Percentiles rank a stretch among this genome's conserved stretches.
Conservation (phyloP, 441 rosid species). For the Rhodomyrtus psidioides region DNA sequence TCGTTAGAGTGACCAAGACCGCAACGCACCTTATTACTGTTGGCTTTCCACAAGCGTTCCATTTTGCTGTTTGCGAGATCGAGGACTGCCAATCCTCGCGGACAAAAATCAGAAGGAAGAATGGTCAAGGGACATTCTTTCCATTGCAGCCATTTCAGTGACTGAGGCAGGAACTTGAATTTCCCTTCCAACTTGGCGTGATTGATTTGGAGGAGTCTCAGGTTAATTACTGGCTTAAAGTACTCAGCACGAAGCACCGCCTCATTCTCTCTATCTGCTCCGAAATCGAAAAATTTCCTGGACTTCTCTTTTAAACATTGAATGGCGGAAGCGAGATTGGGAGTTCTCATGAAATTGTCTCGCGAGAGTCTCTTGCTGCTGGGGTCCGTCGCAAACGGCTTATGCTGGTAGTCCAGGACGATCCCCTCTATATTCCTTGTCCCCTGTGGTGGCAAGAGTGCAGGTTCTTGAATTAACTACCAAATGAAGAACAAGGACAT, state of each 20-base stretch:
- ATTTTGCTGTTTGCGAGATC: slow-evolving; percentile 57
- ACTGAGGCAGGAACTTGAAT: slow-evolving; percentile 35
- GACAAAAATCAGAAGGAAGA: slow-evolving; percentile 36
- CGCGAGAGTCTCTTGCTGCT: neutral
- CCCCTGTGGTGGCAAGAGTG: slow-evolving; percentile 21
- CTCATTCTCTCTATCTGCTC: slow-evolving; percentile 7
- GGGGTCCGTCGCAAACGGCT: neutral
- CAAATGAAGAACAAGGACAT: neutral
- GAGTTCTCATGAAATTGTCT: slow-evolving; percentile 2
- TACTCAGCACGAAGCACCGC: slow-evolving; percentile 15
- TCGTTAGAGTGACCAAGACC: neutral
- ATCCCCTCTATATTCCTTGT: slow-evolving; percentile 39
- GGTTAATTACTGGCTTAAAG: slow-evolving; percentile 32
- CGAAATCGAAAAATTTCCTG: neutral
- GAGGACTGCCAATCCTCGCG: slow-evolving; percentile 39
- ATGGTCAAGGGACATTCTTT: slow-evolving; percentile 39
- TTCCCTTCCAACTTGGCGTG: slow-evolving; percentile 37
- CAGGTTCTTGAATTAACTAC: neutral
- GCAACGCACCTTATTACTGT: slow-evolving; percentile 14
- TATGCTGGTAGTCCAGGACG: slow-evolving; percentile 22
- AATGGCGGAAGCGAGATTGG: slow-evolving; percentile 1
- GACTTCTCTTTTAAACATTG: slow-evolving; percentile 10
- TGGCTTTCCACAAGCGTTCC: slow-evolving; percentile 18
- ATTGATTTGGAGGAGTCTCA: slow-evolving; percentile 59
- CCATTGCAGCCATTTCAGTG: slow-evolving; percentile 68